These are phyloP conservation scores for Geotrichum fermentans DNA, from an alignment of 1,139 yeast species.

Conservation along the genomic window DNA sequence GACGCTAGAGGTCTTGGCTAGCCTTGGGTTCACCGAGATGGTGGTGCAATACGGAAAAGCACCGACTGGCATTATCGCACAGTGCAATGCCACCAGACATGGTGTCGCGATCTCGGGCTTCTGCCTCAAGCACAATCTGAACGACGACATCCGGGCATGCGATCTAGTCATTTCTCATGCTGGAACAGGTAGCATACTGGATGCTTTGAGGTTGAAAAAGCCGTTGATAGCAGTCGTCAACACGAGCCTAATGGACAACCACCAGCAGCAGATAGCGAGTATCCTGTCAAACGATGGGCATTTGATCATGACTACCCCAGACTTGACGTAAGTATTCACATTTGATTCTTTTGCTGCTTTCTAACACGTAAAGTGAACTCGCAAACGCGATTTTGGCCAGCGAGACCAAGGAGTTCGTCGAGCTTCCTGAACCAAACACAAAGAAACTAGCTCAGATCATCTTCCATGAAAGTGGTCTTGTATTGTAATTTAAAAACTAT, in stretches of 20 bases:
- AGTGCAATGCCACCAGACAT: constrained; percentile 21
- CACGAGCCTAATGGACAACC: constrained; percentile 71
- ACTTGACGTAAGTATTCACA: constrained; percentile 2
- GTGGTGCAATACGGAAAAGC: constrained; percentile 69
- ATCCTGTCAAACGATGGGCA: constrained; percentile 45
- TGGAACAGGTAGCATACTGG: constrained; percentile 86
- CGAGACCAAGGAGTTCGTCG: constrained; percentile 20
- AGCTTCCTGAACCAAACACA: constrained; percentile 27
- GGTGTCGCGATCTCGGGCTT: constrained; percentile 40
- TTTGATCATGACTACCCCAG: constrained; percentile 31
- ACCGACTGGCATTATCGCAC: constrained; percentile 25
- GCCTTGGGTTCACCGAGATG: constrained; percentile 41
- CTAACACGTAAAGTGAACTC: constrained; percentile 16
- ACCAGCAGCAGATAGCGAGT: constrained; percentile 72
- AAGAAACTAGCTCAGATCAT: constrained; percentile 26
- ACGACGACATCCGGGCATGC: constrained; percentile 5
- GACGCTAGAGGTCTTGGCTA: constrained; percentile 40
- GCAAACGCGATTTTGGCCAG: constrained; percentile 20
- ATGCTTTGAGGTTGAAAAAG: constrained; percentile 54
- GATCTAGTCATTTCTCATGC: constrained; percentile 81
- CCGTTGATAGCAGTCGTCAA: constrained; percentile 70
- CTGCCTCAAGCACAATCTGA: constrained; percentile 18
- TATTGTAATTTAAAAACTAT: neutral
- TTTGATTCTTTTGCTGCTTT: neutral
- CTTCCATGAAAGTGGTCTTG: constrained; percentile 28